Base-by-base conservation (phyloP, 1,284 basidiomycete species). In the Ceratobasidium sp. region DNA sequence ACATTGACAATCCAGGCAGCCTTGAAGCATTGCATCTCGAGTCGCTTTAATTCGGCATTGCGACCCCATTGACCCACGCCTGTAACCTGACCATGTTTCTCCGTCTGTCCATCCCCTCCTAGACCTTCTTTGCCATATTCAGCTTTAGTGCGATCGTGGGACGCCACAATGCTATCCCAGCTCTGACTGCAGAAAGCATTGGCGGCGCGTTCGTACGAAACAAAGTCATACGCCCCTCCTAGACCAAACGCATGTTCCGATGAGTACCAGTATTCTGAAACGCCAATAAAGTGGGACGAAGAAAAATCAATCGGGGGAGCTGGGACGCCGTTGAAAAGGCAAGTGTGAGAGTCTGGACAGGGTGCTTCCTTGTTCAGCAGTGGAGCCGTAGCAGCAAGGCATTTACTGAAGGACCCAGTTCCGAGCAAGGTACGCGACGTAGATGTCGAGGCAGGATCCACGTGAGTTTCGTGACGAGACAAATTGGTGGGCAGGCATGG, bases 231-330 rank as follows among this genome's bases (percentile, higher is more conserved):
- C 7, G 95, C 89, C 1, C 98, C 98, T 15, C 97, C 97, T 1
- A 98, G 88, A 2, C 94, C 94, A 80, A 99, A 96, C 53, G 99
- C 92, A 82, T 99, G 96, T 81, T 99, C 95, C 6, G 96, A 95
- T 35, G 97, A 98, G 85, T 98, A 99, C 97, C 97, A 99, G 83
- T 99, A 99, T 84, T 99, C 98, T 13, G 95, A 97, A 42, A 99
- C 92, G 3, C 98, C 98, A 80, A 99, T 98, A 82, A 99, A 99
- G 78, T 94, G 94, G 26, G 95, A 94, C 37, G 91, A 92, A 56
- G 91, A 90, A 83, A 98, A 98, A 84, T 98, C 94, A 80, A 97
- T 97, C 2, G 90, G 89, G 2, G 95, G 96, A 4, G 97, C 97
- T 75, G 96, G 92, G 0, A 98, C 90, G n/a, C 97, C 98, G 81